Percentiles rank a stretch among this genome's conserved stretches.
phyloP scores from a whole-genome alignment of 805 yeast species.

The Metschnikowia gruessii region DNA sequence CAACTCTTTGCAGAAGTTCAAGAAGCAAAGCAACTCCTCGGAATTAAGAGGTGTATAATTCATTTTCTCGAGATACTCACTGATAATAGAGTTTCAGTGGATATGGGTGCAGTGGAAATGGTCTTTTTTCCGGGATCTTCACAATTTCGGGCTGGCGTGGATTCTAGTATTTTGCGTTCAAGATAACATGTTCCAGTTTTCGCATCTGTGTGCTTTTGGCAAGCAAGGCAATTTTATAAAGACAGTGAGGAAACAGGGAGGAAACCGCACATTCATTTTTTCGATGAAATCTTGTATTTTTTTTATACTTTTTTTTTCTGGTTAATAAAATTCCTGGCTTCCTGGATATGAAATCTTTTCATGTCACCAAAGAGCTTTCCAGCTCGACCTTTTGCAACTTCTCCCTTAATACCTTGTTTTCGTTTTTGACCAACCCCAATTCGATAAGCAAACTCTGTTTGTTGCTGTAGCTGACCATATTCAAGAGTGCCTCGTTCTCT shows the following conservation, averaged over 20 bases:
- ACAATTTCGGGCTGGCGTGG: neutral
- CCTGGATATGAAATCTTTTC: neutral
- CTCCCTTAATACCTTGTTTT: slow-evolving; percentile 23
- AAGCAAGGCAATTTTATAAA: neutral
- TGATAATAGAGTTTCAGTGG: too few species aligned
- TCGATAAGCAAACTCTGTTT: slow-evolving; percentile 69
- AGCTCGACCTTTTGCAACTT: slow-evolving; percentile 11
- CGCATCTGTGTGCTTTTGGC: neutral
- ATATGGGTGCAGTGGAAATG: too few species aligned
- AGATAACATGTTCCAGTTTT: neutral
- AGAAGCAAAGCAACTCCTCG: neutral
- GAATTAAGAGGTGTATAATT: neutral
- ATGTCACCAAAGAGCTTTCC: slow-evolving; percentile 4
- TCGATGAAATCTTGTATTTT: neutral
- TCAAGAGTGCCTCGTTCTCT: slow-evolving; percentile 69
- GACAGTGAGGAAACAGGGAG: neutral
- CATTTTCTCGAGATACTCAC: neutral
- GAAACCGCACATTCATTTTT: neutral
- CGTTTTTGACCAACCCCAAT: slow-evolving; percentile 54
- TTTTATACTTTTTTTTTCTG: neutral
- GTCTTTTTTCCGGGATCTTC: too few species aligned
- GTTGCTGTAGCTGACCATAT: slow-evolving; percentile 73
- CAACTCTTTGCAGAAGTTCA: neutral
- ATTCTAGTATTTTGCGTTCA: neutral
- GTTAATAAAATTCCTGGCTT: neutral